Evolutionary conservation across 129 eudicot species (phyloP).

Genomic region (Ambrosia trifida): DNA sequence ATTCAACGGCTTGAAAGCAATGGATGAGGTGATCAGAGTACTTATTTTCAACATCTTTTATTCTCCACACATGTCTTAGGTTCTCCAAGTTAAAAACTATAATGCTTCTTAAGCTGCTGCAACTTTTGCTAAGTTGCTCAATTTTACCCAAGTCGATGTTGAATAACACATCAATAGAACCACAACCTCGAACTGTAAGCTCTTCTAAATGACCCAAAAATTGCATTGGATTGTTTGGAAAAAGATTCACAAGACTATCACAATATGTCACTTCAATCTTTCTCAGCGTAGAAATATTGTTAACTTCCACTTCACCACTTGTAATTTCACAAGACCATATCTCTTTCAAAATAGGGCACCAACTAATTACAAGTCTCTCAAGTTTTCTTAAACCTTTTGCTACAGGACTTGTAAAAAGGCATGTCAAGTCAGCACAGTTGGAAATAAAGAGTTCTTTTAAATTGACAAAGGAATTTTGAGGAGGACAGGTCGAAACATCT

Average conservation of each 20-base stretch:
- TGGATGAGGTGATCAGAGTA: neutral
- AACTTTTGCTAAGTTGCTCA: neutral
- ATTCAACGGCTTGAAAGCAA: slow-evolving; percentile 6
- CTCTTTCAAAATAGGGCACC: neutral
- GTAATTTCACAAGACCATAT: neutral
- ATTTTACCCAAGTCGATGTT: neutral
- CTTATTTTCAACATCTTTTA: neutral
- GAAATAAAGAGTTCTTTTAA: too few relatives aligned
- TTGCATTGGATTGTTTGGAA: neutral
- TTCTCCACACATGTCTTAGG: slow-evolving; percentile 3
- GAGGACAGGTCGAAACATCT: too few relatives aligned
- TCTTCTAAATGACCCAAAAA: neutral
- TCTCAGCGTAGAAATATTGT: neutral
- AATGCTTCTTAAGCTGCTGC: slow-evolving; percentile 10
- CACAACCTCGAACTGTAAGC: neutral
- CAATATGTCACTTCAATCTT: neutral
- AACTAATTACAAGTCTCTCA: too few relatives aligned
- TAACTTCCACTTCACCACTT: neutral
- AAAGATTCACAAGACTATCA: neutral
- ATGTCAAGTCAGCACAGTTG: too few relatives aligned
- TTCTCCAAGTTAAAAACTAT: neutral
- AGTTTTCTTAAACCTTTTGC: neutral
- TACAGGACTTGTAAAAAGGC: too few relatives aligned
- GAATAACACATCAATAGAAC: slow-evolving; percentile 14
- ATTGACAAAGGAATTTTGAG: too few relatives aligned